These are phyloP conservation scores for Heterobasidion parviporum DNA, from an alignment of 1,284 basidiomycete species.

Conservation along the genomic window DNA sequence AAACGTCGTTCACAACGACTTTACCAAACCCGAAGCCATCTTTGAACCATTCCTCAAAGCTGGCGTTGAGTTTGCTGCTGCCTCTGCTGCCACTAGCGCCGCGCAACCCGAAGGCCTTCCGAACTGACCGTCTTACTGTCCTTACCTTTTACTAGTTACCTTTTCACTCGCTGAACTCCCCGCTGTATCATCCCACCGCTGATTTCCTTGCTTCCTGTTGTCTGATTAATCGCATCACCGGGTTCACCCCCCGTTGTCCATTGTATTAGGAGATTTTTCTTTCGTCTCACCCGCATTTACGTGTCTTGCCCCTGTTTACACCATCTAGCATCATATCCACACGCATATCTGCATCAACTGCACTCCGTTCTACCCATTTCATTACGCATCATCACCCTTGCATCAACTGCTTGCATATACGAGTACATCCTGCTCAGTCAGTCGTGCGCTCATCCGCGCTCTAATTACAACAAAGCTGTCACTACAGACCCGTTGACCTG, in stretches of 20 bases:
- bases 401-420: constrained; percentile 34
- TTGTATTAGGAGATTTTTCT: constrained; percentile 20
- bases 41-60: constrained; percentile 82
- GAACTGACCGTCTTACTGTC: background rate
- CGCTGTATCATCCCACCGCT: constrained; percentile 6
- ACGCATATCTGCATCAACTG: constrained; percentile 18
- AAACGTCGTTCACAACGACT: constrained; percentile 97
- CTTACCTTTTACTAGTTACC: background rate
- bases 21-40: constrained; percentile 77
- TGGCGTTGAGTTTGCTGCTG: constrained; percentile 48
- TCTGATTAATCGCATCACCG: constrained; percentile 24
- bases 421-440: background rate
- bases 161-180: background rate
- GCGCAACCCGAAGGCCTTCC: constrained; percentile 7
- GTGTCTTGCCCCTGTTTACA: constrained; percentile 8
- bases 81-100: constrained; percentile 21
- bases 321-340: constrained; percentile 13
- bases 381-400: constrained; percentile 19
- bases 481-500: no score
- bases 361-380: constrained; percentile 26
- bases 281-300: background rate
- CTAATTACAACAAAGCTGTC: no score
- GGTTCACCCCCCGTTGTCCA: constrained; percentile 66
- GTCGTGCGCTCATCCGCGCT: background rate
- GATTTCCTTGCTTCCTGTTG: constrained; percentile 5